Conservation (phyloP, 164 flowering plant genomes). For the Liquidambar formosana region DNA sequence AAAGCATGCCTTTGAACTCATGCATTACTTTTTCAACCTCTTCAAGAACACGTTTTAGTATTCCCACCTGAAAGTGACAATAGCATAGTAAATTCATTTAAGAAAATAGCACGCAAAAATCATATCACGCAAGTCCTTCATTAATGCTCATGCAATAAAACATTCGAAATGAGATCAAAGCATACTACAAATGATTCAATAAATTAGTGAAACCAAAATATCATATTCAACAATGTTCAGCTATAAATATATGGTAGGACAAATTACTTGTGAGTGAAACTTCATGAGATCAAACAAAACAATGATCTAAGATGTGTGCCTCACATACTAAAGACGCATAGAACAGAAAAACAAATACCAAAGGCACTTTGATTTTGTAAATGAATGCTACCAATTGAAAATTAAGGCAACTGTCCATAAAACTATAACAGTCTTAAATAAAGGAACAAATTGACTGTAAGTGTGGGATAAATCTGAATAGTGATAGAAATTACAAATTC, state of each 20-base stretch:
- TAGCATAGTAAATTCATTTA: neutral
- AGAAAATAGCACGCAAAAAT: neutral
- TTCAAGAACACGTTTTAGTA: constrained; percentile 95
- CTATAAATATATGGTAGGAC: neutral
- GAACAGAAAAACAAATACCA: no score
- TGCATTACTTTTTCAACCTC: constrained; percentile 99
- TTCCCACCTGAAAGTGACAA: constrained; percentile 71
- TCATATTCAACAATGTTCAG: neutral
- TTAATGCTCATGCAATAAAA: neutral
- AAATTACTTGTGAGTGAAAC: neutral
- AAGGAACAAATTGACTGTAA: no score
- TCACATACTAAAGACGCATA: no score
- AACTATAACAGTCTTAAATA: no score
- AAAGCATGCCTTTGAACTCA: constrained; percentile 89
- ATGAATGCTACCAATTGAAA: no score
- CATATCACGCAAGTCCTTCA: neutral
- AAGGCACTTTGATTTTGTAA: no score
- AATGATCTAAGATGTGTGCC: no score
- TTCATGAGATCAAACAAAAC: neutral
- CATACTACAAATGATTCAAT: neutral
- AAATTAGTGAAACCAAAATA: neutral
- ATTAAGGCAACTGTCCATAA: no score
- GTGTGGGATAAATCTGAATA: no score
- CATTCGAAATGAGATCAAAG: neutral
- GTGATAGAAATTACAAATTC: no score